Evolutionary conservation across 129 eudicot genomes (phyloP), one percentile per base, ranked within the genome.

Genomic region (Tanacetum coccineum): DNA sequence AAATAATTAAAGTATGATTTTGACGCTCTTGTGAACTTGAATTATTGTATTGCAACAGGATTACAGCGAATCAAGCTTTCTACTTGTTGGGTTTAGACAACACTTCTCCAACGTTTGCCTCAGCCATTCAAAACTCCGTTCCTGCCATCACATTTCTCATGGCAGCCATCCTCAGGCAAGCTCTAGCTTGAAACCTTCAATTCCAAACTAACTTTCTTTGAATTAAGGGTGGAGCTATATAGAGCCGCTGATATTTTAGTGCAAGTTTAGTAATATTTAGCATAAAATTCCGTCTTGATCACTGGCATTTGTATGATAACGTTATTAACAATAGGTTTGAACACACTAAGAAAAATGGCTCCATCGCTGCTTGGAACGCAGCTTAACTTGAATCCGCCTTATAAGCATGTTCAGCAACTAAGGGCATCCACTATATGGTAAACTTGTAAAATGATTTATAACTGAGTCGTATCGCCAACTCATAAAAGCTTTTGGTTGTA

Each of bases 61-160:
- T 93, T n/a, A 93, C 98, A 2, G 96, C 95, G 19, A 93, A 88
- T 47, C 98, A 93, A 82, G 98, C 87, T 69, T 93, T 93, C 77
- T 93, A 93, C 85, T 73, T 93, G 68, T 67, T 93, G 87, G 98
- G 98, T 47, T 75, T 93, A 66, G 96, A 93, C 69, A 70, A 88
- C 85, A 89, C 98, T 10, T 93, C 98, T 4, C 98, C 98, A 4
- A 93, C 98, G 14, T 88, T 93, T 45, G 98, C 98, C 59, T 93
- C 98, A 20, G 96, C 96, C 46, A 86, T 93, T 17, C 98, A 93
- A 62, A 93, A 93, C 72, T 93, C 96, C 7, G 98, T 93, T 58
- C 98, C 98, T 2, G 98, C 98, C 62, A 89, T 93, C 22, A 93
- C 98, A 22, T 93, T 93, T 56, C 90, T 93, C 78, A 83, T 93